Percentiles rank a stretch among this genome's conserved stretches.
Evolutionary conservation across 768 basidiomycete species (phyloP).

Genomic region (Amanita rimosa): DNA sequence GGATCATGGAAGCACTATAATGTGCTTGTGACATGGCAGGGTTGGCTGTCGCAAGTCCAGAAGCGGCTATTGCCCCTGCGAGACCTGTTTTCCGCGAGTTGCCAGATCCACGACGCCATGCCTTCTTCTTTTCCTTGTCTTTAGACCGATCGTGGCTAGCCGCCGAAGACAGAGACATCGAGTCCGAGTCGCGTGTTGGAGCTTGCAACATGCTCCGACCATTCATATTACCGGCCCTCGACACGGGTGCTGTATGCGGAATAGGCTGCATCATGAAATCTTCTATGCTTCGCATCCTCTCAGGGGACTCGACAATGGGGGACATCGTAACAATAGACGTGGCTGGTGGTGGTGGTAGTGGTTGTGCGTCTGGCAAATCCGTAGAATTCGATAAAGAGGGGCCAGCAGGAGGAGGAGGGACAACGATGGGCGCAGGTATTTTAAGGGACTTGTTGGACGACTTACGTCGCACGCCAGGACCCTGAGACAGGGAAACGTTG

Average conservation of each 20-base stretch:
- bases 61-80: constrained; percentile 58
- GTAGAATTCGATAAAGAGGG: background rate
- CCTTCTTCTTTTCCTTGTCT: constrained; percentile 26
- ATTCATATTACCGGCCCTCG: constrained; percentile 8
- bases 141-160: constrained; percentile 13
- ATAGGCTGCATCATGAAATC: background rate
- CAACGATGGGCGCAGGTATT: constrained; percentile 6
- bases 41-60: constrained; percentile 57
- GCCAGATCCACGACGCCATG: constrained; percentile 27
- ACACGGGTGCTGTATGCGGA: background rate
- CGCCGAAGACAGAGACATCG: constrained; percentile 8
- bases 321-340: constrained; percentile 13
- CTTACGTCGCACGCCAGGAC: constrained; percentile 10
- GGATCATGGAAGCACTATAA: constrained; percentile 17
- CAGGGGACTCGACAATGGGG: constrained; percentile 36
- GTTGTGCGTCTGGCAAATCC: constrained; percentile 4
- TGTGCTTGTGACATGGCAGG: constrained; percentile 34
- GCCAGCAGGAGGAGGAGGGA: constrained; percentile 9
- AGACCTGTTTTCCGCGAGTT: constrained; percentile 41
- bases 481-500: constrained; percentile 6
- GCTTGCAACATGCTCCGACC: constrained; percentile 8
- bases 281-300: constrained; percentile 17
- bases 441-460: constrained; percentile 12
- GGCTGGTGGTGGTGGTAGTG: background rate
- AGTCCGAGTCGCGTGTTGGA: constrained; percentile 15